Evolutionary conservation across 2,329 filamentous ascomycete species (phyloP).

Genomic region (Endothia cerciana): DNA sequence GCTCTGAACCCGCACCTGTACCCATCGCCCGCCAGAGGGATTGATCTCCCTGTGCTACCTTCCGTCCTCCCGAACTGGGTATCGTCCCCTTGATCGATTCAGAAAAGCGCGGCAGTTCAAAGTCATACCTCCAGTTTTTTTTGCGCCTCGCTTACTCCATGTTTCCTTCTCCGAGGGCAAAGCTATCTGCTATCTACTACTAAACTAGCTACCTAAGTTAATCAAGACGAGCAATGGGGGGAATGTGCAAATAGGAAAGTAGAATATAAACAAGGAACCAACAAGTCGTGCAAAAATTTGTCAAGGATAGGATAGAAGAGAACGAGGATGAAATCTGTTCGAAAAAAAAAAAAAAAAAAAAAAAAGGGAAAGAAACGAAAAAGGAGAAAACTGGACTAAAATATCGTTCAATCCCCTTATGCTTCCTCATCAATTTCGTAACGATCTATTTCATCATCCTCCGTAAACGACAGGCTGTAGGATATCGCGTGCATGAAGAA

Average conservation of each 20-base stretch:
- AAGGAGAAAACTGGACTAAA: constrained; percentile 15
- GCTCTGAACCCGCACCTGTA: not conserved
- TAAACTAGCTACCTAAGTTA: constrained; percentile 10
- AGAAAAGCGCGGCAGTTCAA: constrained; percentile 7
- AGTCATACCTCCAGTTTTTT: not conserved
- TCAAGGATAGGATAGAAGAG: constrained; percentile 22
- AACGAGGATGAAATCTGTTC: constrained; percentile 12
- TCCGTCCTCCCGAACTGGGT: constrained; percentile 18
- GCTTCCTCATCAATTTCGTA: constrained; percentile 25
- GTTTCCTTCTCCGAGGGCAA: not conserved
- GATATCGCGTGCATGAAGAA: constrained; percentile 10
- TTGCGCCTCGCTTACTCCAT: constrained; percentile 24
- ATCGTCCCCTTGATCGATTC: constrained; percentile 21
- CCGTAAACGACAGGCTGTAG: constrained; percentile 23
- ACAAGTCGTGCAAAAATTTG: constrained; percentile 1
- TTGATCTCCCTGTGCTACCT: not conserved
- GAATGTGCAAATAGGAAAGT: not conserved
- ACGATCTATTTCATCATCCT: constrained; percentile 22
- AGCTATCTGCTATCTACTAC: constrained; percentile 18
- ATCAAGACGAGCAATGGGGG: not conserved
- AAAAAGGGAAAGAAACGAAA: not conserved
- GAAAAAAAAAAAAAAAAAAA: not conserved
- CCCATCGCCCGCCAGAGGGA: not conserved
- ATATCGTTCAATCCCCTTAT: constrained; percentile 1
- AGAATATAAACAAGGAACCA: constrained; percentile 15